Base-by-base conservation (phyloP, 1,284 basidiomycete genomes). In the Termitomyces sp. region DNA sequence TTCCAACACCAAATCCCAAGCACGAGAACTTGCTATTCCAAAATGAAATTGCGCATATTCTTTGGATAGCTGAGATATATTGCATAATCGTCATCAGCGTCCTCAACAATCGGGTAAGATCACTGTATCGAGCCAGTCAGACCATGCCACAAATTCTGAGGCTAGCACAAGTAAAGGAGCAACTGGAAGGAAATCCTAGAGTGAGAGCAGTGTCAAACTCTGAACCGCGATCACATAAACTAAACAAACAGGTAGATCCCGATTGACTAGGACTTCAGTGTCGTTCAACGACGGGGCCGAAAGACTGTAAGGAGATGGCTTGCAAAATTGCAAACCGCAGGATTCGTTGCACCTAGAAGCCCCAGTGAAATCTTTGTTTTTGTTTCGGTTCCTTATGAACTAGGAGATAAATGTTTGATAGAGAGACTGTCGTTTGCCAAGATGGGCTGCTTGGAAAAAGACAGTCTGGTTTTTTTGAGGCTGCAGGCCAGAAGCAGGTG, bases 141-240 rank as follows among this genome's bases (percentile, higher is more conserved):
- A 7, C 15, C 34, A 5, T n/a, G 34, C 7, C 6, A 36, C 34
- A 6, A n/a, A 36, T n/a, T n/a, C 34, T 15, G n/a, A 6, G 15
- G 34, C 34, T n/a, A n/a, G 15, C 6, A 15, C 34, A 7, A 36
- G 34, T 6, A 36, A n/a, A 36, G 15, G 39, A 3, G 39, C 39
- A 3, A 51, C 53, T n/a, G 60, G 58, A 31, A 57, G 58, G 19
- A 55, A 61, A 36, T 61, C 58, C 58, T 59, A 10, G 6, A 24
- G 24, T 24, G 24, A 17, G 17, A 2, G 15, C 41, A 31, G 5
- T 12, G n/a, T 19, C n/a, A 34, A 21, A 8, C 15, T 24, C 10
- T 9, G 4, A 12, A 24, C 51, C n/a, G 15, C 28, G 12, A 45
- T 43, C 12, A 51, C 28, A 9, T n/a, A 15, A 9, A 13, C 7